Evolutionary conservation across 1,139 yeast species (phyloP).

Genomic region (Debaryomycetaceae sp.): DNA sequence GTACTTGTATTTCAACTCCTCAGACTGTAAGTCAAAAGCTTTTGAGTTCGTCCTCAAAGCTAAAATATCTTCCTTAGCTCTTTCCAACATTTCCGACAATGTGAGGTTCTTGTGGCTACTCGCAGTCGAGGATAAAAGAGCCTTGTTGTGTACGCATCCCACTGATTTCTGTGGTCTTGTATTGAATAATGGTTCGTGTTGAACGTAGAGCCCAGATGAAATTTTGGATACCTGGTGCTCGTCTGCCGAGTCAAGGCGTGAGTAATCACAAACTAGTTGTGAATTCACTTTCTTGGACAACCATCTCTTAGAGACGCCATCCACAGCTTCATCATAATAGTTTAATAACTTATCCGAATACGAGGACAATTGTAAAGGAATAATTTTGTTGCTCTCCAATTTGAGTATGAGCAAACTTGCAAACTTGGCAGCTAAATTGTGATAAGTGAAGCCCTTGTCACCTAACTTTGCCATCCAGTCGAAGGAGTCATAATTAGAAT

Average conservation of each 20-base stretch:
- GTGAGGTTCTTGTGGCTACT: constrained; percentile 19
- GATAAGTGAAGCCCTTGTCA: constrained; percentile 54
- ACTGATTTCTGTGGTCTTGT: constrained; percentile 18
- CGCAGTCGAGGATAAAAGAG: constrained; percentile 7
- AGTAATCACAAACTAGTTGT: constrained; percentile 17
- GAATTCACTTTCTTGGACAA: constrained; percentile 13
- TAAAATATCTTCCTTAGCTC: constrained; percentile 24
- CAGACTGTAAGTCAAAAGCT: constrained; percentile 35
- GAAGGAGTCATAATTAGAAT: constrained; percentile 58
- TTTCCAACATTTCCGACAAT: constrained; percentile 24
- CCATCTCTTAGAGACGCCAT: constrained; percentile 34
- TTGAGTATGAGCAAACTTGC: constrained; percentile 53
- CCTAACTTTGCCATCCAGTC: constrained; percentile 54
- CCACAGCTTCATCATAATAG: constrained; percentile 27
- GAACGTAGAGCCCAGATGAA: constrained; percentile 22
- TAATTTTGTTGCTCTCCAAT: constrained; percentile 53
- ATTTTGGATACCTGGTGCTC: constrained; percentile 15
- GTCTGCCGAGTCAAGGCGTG: constrained; percentile 16
- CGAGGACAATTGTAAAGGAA: constrained; percentile 33
- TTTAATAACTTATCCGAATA: constrained; percentile 31
- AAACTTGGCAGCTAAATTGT: constrained; percentile 56
- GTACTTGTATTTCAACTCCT: constrained; percentile 30
- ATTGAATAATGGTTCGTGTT: constrained; percentile 16
- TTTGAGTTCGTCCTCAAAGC: constrained; percentile 23
- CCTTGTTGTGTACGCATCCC: constrained; percentile 16